Base-by-base conservation (phyloP, 179 eudicot genomes). In the Amaranthus tricolor region DNA sequence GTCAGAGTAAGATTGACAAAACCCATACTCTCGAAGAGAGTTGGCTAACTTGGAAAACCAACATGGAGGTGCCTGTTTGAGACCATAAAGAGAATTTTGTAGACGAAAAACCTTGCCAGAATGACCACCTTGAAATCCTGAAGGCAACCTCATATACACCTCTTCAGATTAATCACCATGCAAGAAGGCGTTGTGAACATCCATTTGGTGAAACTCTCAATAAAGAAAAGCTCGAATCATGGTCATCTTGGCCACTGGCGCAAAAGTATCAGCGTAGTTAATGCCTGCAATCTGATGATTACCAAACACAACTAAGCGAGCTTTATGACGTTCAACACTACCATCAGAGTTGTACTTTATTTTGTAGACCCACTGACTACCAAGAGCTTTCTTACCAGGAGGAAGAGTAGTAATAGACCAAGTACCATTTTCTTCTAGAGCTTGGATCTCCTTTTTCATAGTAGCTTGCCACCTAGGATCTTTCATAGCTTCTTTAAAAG, bases 261-360 rank as follows among this genome's bases (percentile, higher is more conserved):
- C 52, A 11, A 65, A 65, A 1, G 52, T 65, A 5, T 65, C 68
- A 4, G 0, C 8, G 9, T 65, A 65, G 45, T 65, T 52, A 15
- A 65, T 44, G 20, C 20, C 68, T 43, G 44, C 52, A 40, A 44
- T 6, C n/a, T 65, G 67, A 2, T 45, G 48, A 31, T 63, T 63
- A 2, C 67, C 51, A 8, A 63, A 16, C 3, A 63, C 16, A 15
- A 65, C 52, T 0, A 65, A 21, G 1, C 68, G 51, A 13, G 68
- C 51, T 44, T 65, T 65, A 9, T 8, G 17, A 0, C 63, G 24
- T 19, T 70, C 62, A 8, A 54, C 2, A 0, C 31, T 6, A 9
- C 73, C 73, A 43, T 70, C 73, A 7, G 62, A 40, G 13, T 70
- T 56, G 40, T n/a, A n/a, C n/a, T n/a, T n/a, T n/a, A 21, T 55